phyloP scores from a whole-genome alignment of 1,139 yeast genomes.

The Yamadazyma conglobata region DNA sequence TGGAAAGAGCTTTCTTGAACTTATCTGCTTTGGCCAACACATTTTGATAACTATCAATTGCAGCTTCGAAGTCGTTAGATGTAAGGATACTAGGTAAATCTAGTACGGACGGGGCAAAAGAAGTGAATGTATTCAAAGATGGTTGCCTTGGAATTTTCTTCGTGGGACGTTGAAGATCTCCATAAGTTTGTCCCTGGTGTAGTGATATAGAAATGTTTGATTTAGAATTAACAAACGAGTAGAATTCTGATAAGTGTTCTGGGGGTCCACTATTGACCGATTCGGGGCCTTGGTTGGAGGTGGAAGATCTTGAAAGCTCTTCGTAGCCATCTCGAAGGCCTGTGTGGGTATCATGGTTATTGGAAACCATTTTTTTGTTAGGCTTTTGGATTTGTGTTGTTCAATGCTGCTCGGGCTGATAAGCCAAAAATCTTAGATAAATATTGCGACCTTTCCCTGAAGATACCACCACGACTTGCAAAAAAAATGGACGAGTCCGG shows the following conservation, averaged over 20 bases:
- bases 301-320: not conserved
- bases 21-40: constrained; percentile 50
- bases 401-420: no score
- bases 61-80: constrained; percentile 51
- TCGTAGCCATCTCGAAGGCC: not conserved
- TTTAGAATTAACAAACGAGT: constrained; percentile 39
- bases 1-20: constrained; percentile 48
- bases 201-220: constrained; percentile 15
- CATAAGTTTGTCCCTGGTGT: constrained; percentile 12
- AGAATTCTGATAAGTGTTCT: constrained; percentile 56
- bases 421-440: no score
- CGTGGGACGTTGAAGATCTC: no score
- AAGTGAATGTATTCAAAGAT: constrained; percentile 35
- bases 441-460: no score
- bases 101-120: constrained; percentile 48
- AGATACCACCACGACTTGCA: no score
- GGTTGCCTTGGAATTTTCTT: constrained; percentile 22
- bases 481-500: constrained; percentile 75
- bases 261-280: constrained; percentile 24
- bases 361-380: not conserved
- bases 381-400: not conserved
- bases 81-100: constrained; percentile 62
- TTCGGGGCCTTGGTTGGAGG: constrained; percentile 1
- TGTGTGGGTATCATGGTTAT: not conserved
- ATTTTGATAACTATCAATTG: constrained; percentile 44